phyloP scores from a whole-genome alignment of 2,329 filamentous ascomycete species.

The Cladosporium sp. region DNA sequence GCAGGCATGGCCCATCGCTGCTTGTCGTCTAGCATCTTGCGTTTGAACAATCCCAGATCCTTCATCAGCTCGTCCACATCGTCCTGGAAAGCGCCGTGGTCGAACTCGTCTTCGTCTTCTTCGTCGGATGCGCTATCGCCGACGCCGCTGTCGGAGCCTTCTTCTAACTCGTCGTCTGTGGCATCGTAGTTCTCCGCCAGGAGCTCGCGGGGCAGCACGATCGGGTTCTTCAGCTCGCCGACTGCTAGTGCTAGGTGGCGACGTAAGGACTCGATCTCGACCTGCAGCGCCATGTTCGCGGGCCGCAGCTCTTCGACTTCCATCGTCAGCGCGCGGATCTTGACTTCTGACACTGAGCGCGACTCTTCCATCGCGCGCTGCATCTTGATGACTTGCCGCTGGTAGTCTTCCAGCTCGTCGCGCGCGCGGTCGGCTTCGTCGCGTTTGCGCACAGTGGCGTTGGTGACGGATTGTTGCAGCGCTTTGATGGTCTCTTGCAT shows the following conservation, averaged over 20 bases:
- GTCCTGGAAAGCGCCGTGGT: slow-evolving; percentile 60
- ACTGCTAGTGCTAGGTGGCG: slow-evolving; percentile 86
- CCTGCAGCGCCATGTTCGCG: slow-evolving; percentile 57
- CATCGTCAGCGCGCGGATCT: slow-evolving; percentile 75
- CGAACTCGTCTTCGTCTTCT: slow-evolving; percentile 52
- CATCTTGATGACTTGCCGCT: slow-evolving; percentile 84
- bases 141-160: slow-evolving; percentile 62
- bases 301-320: slow-evolving; percentile 52
- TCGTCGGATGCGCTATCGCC: slow-evolving; percentile 45
- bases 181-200: slow-evolving; percentile 35
- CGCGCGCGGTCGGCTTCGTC: slow-evolving; percentile 71
- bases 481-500: slow-evolving; percentile 94
- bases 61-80: slow-evolving; percentile 80
- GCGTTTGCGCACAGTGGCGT: slow-evolving; percentile 64
- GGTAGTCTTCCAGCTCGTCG: slow-evolving; percentile 90
- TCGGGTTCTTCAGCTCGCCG: slow-evolving; percentile 85
- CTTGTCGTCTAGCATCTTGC: slow-evolving; percentile 83
- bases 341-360: slow-evolving; percentile 84
- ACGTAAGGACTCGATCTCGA: slow-evolving; percentile 81
- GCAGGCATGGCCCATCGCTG: slow-evolving; percentile 49
- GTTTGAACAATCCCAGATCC: slow-evolving; percentile 76
- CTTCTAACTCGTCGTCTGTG: slow-evolving; percentile 49
- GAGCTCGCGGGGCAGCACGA: slow-evolving; percentile 57
- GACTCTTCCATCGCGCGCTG: slow-evolving; percentile 96
- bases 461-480: slow-evolving; percentile 72